Evolutionary conservation across 2,329 filamentous ascomycete genomes (phyloP).

Genomic region (Thielaviopsis ethacetica): DNA sequence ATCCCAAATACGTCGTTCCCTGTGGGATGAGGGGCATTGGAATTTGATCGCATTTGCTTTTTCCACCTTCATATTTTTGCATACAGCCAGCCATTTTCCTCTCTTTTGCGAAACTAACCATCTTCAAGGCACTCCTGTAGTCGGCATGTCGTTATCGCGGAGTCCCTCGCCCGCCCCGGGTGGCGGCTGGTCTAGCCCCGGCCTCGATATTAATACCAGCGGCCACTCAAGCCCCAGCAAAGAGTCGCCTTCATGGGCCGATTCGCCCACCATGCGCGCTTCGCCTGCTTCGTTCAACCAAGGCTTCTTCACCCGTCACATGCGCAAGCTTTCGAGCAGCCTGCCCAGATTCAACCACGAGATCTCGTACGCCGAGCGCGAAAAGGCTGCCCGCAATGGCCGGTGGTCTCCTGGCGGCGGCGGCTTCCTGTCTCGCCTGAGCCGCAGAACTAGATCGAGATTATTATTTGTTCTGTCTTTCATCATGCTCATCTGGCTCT

Average conservation of each 20-base stretch:
- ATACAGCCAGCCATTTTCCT: neutral
- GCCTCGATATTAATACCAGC: slow-evolving; percentile 52
- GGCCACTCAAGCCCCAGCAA: slow-evolving; percentile 46
- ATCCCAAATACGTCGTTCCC: too few species aligned
- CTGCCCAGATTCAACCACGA: slow-evolving; percentile 53
- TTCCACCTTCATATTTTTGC: too few species aligned
- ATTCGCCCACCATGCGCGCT: slow-evolving; percentile 23
- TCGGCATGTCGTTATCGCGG: slow-evolving; percentile 67
- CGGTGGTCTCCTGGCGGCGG: slow-evolving; percentile 25
- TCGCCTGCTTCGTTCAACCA: slow-evolving; percentile 68
- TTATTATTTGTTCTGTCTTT: slow-evolving; percentile 43
- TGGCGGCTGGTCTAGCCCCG: slow-evolving; percentile 79
- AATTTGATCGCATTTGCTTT: too few species aligned
- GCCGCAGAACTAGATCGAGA: slow-evolving; percentile 49
- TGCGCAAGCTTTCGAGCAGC: slow-evolving; percentile 62
- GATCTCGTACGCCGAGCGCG: slow-evolving; percentile 53
- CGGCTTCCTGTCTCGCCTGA: slow-evolving; percentile 34
- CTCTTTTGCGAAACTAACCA: slow-evolving; percentile 12
- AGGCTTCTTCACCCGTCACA: slow-evolving; percentile 76
- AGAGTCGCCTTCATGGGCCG: slow-evolving; percentile 8
- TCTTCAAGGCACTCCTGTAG: slow-evolving; percentile 33
- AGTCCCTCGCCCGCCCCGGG: slow-evolving; percentile 73
- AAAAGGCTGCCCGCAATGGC: slow-evolving; percentile 47
- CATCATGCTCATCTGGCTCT: slow-evolving; percentile 43
- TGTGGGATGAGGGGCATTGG: too few species aligned